Conservation (phyloP, 805 yeast species). For the Suhomyces kilbournensis region DNA sequence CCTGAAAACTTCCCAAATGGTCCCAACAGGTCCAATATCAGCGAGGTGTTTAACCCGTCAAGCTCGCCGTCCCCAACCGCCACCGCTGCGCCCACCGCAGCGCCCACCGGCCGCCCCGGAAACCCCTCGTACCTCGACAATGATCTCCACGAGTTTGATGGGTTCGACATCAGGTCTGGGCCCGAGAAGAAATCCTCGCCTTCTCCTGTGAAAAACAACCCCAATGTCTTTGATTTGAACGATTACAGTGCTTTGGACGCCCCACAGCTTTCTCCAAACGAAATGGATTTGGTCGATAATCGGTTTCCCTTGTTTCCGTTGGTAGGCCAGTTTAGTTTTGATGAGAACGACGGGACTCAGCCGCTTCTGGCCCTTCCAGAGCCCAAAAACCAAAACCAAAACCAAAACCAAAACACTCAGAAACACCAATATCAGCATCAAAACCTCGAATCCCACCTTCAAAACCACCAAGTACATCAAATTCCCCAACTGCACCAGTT, state of each 20-base stretch:
- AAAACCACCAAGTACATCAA: too few relatives aligned
- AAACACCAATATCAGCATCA: too few relatives aligned
- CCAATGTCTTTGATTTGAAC: neutral
- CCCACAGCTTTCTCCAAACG: conserved; percentile 10
- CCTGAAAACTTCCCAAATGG: conserved; percentile 6
- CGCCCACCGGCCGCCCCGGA: neutral
- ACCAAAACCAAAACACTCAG: neutral
- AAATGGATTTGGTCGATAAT: conserved; percentile 27
- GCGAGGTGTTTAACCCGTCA: conserved; percentile 1
- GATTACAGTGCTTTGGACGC: neutral
- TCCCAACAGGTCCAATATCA: neutral
- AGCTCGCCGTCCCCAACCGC: conserved; percentile 6
- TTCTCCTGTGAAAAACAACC: neutral
- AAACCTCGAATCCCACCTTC: too few relatives aligned
- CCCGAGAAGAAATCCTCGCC: neutral
- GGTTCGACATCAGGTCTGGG: neutral
- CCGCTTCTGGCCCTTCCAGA: conserved; percentile 32
- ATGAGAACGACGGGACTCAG: conserved; percentile 26
- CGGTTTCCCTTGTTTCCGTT: conserved; percentile 44
- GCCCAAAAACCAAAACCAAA: neutral
- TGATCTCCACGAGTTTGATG: neutral
- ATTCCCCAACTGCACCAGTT: neutral
- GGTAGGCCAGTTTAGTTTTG: conserved; percentile 38
- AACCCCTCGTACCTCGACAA: conserved; percentile 3
- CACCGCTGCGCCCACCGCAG: neutral